Evolutionary conservation across 2,329 filamentous ascomycete species (phyloP).

Genomic region (Monosporascus sp.): DNA sequence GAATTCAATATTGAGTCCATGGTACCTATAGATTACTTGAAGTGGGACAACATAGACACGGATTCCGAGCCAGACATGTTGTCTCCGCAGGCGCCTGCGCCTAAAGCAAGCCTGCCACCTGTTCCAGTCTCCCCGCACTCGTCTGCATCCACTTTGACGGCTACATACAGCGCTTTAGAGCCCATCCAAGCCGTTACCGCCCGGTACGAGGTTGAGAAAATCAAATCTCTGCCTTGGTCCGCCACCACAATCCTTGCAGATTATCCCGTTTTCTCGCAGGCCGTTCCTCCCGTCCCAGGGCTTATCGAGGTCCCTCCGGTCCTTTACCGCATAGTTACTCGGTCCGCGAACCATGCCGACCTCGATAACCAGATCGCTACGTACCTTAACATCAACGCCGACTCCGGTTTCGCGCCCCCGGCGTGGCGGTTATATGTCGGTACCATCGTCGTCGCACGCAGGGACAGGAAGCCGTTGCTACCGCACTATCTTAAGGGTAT

Average conservation of each 20-base stretch:
- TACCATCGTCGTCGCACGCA: not conserved
- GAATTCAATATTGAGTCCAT: too few species aligned
- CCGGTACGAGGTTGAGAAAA: not conserved
- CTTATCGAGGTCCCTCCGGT: not conserved
- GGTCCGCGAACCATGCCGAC: not conserved
- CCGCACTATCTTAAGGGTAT: not conserved
- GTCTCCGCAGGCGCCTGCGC: too few species aligned
- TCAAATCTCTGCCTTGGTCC: not conserved
- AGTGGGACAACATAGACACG: too few species aligned
- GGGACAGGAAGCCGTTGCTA: not conserved
- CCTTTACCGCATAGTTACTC: not conserved
- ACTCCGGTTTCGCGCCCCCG: not conserved
- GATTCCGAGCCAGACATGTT: too few species aligned
- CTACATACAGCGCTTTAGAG: not conserved
- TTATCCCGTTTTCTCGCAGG: not conserved
- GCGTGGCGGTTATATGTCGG: not conserved
- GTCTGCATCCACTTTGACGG: too few species aligned
- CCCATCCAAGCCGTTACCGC: not conserved
- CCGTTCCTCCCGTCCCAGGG: not conserved
- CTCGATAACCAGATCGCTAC: not conserved
- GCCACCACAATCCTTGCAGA: not conserved
- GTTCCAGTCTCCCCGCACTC: too few species aligned
- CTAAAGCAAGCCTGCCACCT: too few species aligned
- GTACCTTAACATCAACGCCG: not conserved
- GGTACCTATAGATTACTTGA: too few species aligned